Conservation (phyloP, 2,329 filamentous ascomycete species). For the Phyllachora maydis region DNA sequence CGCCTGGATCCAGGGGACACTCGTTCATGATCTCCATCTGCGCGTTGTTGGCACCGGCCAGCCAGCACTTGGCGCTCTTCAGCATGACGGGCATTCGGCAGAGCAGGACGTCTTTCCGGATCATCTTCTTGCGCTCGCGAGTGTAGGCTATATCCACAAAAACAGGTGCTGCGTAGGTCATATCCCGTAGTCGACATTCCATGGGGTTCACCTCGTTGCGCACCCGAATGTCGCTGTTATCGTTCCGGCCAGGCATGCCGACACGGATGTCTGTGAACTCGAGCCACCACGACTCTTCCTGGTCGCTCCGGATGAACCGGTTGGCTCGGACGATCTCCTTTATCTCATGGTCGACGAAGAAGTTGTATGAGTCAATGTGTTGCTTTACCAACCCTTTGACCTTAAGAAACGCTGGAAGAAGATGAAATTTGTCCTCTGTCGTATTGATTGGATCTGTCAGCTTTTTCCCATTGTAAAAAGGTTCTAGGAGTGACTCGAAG, state of each 20-base stretch:
- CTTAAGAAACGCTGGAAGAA: slow-evolving; percentile 92
- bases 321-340: slow-evolving; percentile 94
- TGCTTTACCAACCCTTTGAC: slow-evolving; percentile 49
- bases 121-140: slow-evolving; percentile 55
- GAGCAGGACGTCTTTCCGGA: slow-evolving; percentile 58
- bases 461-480: slow-evolving; percentile 48
- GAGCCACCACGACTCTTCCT: slow-evolving; percentile 81
- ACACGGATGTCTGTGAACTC: slow-evolving; percentile 87
- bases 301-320: slow-evolving; percentile 72
- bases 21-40: slow-evolving; percentile 89
- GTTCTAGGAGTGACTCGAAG: slow-evolving; percentile 45
- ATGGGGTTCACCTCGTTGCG: slow-evolving; percentile 72
- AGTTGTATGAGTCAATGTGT: slow-evolving; percentile 97
- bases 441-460: slow-evolving; percentile 43
- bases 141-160: slow-evolving; percentile 83
- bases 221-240: slow-evolving; percentile 50
- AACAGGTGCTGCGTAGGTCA: slow-evolving; percentile 95
- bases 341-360: slow-evolving; percentile 89
- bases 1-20: slow-evolving; percentile 86
- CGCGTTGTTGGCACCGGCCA: slow-evolving; percentile 63
- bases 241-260: slow-evolving; percentile 57
- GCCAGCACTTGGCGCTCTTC: slow-evolving; percentile 79
- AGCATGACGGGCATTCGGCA: slow-evolving; percentile 94
- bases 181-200: slow-evolving; percentile 87
- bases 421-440: slow-evolving; percentile 81